These are phyloP conservation scores for Viola pubescens DNA, from an alignment of 441 rosid genomes.

Conservation along the genomic window DNA sequence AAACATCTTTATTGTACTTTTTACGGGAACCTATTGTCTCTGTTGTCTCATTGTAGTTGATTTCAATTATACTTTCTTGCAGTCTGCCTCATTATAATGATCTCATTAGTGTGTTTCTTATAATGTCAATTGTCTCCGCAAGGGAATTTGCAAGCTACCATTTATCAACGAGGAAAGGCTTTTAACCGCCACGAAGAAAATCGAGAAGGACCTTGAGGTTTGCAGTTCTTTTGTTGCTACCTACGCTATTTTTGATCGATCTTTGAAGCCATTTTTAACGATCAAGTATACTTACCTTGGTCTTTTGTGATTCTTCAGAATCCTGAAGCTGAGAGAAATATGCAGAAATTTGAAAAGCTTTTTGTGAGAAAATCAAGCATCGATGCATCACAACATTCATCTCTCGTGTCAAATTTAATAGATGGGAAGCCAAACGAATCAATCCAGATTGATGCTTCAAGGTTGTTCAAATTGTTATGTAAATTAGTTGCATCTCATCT, in stretches of 20 bases:
- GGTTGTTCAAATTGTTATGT: background rate
- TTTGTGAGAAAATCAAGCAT: slow-evolving; percentile 10
- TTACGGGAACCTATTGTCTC: background rate
- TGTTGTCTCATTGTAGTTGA: background rate
- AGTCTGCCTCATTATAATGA: background rate
- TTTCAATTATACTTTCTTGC: background rate
- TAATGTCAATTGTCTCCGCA: background rate
- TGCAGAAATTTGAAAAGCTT: background rate
- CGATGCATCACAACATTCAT: background rate
- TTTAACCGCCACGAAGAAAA: slow-evolving; percentile 3
- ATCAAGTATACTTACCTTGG: background rate
- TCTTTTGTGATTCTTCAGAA: slow-evolving; percentile 4
- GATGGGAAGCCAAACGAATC: slow-evolving; percentile 4
- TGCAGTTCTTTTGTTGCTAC: background rate
- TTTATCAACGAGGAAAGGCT: slow-evolving; percentile 25
- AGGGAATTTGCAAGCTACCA: slow-evolving; percentile 26
- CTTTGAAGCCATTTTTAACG: background rate
- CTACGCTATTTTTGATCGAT: background rate
- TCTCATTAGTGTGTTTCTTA: background rate
- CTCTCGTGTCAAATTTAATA: background rate
- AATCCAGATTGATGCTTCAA: background rate
- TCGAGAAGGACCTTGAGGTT: slow-evolving; percentile 20
- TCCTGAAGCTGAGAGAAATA: slow-evolving; percentile 15
- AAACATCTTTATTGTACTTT: background rate
- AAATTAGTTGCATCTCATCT: background rate